Base-by-base conservation (phyloP, 2,329 filamentous ascomycete species). In the Aulographum hederae region DNA sequence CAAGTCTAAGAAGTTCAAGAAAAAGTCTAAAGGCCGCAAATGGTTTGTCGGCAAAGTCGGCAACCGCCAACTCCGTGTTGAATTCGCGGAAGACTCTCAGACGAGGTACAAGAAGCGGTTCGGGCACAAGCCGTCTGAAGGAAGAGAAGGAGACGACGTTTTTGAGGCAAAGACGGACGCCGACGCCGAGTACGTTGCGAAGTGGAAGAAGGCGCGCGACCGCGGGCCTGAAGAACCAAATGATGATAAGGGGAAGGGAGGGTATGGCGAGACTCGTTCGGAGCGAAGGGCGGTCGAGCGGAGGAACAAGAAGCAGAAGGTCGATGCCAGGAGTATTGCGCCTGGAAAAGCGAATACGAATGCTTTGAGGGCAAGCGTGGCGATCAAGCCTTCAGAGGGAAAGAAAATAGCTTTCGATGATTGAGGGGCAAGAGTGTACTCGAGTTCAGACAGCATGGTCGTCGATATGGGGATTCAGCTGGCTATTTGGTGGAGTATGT, bases 101-200 rank as follows among this genome's bases (percentile, higher is more conserved):
- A 71, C 72, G 20, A 64, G 89, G 35, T 98, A 98, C 56, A 86
- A 86, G 61, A 98, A 95, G 64, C 72, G 89, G 2, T 95, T 78
- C 47, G 78, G 81, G 40, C 86, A 85, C 52, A 75, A 41, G 4
- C 38, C 43, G 10, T 37, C 39, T 38, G 36, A 39, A 34, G 19
- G 43, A 33, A 44, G 50, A 35, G 40, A 44, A 40, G 45, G 48
- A 17, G 43, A 37, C 35, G 43, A 38, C 41, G 43, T 31, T 31
- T 31, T 29, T n/a, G 39, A 33, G 13, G 35, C 44, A 16, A 35
- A 28, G 17, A 39, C 34, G n/a, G 31, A 30, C 17, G 30, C 36
- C 31, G 40, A 42, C 21, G 42, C 41, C 23, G 45, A 44, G 27
- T 40, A 37, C 17, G 43, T 29, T 27, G 39, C n/a, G n/a, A n/a